phyloP scores from a whole-genome alignment of 2,329 filamentous ascomycete species.

The Verticillium isaacii region DNA sequence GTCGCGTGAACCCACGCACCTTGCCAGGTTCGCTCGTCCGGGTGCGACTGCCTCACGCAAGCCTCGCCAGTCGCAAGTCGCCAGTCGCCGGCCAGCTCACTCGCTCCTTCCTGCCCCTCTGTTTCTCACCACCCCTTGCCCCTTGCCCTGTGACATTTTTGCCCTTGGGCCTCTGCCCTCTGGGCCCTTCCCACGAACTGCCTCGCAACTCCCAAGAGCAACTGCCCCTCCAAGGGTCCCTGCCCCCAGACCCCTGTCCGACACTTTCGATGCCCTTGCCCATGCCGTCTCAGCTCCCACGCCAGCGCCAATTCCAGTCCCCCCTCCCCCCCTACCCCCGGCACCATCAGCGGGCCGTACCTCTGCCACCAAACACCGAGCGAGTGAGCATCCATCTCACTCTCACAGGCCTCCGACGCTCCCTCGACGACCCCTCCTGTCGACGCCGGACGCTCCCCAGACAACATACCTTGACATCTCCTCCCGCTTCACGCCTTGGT shows the following conservation, averaged over 20 bases:
- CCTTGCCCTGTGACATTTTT: too few species aligned
- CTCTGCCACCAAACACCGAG: not conserved
- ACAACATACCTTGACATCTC: not conserved
- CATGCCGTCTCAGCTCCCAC: not conserved
- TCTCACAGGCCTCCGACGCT: not conserved
- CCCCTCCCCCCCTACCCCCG: not conserved
- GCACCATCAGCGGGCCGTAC: constrained; percentile 1
- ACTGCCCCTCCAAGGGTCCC: not conserved
- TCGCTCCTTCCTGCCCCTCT: not conserved
- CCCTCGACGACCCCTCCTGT: not conserved
- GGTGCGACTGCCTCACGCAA: too few species aligned
- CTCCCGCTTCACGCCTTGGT: not conserved
- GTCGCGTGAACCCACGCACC: not conserved
- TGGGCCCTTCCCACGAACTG: too few species aligned
- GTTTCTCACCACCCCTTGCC: not conserved
- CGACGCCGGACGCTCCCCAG: not conserved
- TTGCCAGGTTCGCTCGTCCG: too few species aligned
- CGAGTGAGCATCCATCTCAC: not conserved
- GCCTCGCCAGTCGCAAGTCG: not conserved
- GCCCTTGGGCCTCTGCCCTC: too few species aligned
- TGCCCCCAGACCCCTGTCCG: not conserved
- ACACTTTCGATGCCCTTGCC: not conserved
- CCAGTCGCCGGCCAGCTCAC: not conserved
- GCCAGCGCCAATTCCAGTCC: not conserved
- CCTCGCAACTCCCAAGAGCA: too few species aligned